Percentiles rank a stretch among this genome's conserved stretches.
These are phyloP conservation scores for Podaxis pistillaris DNA, from an alignment of 768 basidiomycete genomes.

Conservation along the genomic window DNA sequence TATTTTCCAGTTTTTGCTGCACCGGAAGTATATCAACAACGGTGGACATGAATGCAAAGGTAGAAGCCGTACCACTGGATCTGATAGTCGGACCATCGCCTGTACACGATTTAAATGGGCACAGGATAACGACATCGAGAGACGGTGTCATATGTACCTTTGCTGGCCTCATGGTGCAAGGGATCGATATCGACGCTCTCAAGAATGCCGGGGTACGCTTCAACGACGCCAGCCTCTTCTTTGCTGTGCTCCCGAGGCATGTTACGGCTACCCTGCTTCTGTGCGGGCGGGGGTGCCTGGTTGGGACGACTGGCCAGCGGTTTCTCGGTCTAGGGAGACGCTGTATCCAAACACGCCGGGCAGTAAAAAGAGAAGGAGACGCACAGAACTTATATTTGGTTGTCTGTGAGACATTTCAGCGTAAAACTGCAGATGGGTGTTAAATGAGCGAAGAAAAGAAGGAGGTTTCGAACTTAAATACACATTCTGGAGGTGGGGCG, in stretches of 20 bases:
- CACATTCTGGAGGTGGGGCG: background rate
- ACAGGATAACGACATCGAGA: background rate
- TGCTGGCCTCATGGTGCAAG: conserved; percentile 42
- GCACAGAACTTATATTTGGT: conserved; percentile 45
- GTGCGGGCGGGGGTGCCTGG: conserved; percentile 22
- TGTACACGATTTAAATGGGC: conserved; percentile 13
- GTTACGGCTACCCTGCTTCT: conserved; percentile 30
- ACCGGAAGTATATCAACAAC: conserved; percentile 19
- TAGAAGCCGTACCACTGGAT: conserved; percentile 13
- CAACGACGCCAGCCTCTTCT: conserved; percentile 46
- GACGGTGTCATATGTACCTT: conserved; percentile 24
- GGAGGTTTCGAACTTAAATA: conserved; percentile 5
- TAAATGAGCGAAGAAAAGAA: conserved; percentile 24
- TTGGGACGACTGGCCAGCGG: background rate
- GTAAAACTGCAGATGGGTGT: too few relatives aligned
- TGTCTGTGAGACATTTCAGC: conserved; percentile 18
- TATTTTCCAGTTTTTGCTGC: conserved; percentile 32
- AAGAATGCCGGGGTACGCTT: conserved; percentile 55
- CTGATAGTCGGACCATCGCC: conserved; percentile 40
- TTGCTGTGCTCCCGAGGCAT: conserved; percentile 21
- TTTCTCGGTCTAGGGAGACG: background rate
- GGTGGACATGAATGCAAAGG: conserved; percentile 17
- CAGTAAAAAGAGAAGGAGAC: conserved; percentile 23
- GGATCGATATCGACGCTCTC: conserved; percentile 54
- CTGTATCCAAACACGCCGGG: background rate